Evolutionary conservation across 305 asterid species (phyloP).

Genomic region (Ajuga reptans): DNA sequence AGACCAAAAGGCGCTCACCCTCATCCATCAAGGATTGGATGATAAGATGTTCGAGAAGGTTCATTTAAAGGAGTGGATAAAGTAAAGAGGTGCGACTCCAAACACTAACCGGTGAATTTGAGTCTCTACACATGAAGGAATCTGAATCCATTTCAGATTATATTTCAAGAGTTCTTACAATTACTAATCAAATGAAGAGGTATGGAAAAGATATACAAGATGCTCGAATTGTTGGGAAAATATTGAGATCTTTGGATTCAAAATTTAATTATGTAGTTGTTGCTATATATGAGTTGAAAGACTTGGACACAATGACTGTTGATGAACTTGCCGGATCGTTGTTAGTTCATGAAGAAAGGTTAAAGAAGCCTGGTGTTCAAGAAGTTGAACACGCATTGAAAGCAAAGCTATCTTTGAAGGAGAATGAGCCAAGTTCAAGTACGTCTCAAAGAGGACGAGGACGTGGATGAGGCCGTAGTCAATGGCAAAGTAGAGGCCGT

Average conservation of each 20-base stretch:
- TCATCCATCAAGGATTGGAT: constrained; percentile 19
- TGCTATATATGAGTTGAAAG: background rate
- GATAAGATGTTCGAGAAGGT: constrained; percentile 8
- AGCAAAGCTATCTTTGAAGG: background rate
- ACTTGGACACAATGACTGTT: constrained; percentile 10
- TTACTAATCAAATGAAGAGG: too few species aligned
- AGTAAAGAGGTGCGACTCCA: constrained; percentile 1
- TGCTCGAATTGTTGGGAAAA: background rate
- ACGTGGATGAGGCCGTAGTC: background rate
- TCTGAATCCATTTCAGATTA: too few species aligned
- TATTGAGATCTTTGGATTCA: background rate
- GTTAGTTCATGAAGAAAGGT: too few species aligned
- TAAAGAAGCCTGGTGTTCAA: too few species aligned
- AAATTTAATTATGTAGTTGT: background rate
- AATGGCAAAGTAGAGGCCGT: background rate
- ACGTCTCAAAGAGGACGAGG: background rate
- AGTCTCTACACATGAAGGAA: too few species aligned
- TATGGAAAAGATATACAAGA: background rate
- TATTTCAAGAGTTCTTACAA: too few species aligned
- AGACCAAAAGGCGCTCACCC: background rate
- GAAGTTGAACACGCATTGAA: background rate
- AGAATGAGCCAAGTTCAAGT: background rate
- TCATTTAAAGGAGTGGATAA: background rate
- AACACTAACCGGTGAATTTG: too few species aligned
- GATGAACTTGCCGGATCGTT: constrained; percentile 4